Evolutionary conservation across 176 grass and related monocot genomes (phyloP), one percentile per base, ranked within the genome.

Genomic region (Urochloa ruziziensis): DNA sequence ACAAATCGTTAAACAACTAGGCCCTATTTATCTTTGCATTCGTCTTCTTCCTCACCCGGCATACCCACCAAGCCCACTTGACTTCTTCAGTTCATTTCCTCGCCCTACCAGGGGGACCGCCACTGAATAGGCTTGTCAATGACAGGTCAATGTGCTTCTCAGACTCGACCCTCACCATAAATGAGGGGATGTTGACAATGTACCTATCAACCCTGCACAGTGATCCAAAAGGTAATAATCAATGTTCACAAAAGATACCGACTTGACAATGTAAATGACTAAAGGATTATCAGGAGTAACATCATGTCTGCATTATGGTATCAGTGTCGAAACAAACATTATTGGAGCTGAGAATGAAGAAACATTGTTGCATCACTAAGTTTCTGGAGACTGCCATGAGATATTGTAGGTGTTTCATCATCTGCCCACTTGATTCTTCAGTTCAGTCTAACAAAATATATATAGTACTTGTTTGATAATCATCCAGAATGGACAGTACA

Each of bases 101-200:
- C 80, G 80, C 89, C 43, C 68, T 83, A 19, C 80, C 84, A 33
- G 75, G 60, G 8, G 59, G 58, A 6, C 84, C 80, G 15, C 68
- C 64, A 16, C 88, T 37, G 16, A 86, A 74, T 4, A 68, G 80
- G 63, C 89, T 83, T 37, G 80, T 73, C 15, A 87, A 68, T 21
- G 84, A 80, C 27, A 82, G 74, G 77, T 72, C 83, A 47, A 90
- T 72, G 60, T 90, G 88, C 34, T 78, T 86, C 58, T 49, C 84
- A 24, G 80, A 90, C 27, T 90, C 80, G 0, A 83, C 37, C 74
- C 60, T 83, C 57, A 87, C 89, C 89, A 90, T 70, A 30, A 80
- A 86, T 2, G 52, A 90, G 7, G 75, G 74, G 32, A 90, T 86
- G 71, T 83, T 79, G 34, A 90, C 80, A 40, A 86, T 70, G 67